Evolutionary conservation across 768 basidiomycete species (phyloP).

Genomic region (Suillus lakei): DNA sequence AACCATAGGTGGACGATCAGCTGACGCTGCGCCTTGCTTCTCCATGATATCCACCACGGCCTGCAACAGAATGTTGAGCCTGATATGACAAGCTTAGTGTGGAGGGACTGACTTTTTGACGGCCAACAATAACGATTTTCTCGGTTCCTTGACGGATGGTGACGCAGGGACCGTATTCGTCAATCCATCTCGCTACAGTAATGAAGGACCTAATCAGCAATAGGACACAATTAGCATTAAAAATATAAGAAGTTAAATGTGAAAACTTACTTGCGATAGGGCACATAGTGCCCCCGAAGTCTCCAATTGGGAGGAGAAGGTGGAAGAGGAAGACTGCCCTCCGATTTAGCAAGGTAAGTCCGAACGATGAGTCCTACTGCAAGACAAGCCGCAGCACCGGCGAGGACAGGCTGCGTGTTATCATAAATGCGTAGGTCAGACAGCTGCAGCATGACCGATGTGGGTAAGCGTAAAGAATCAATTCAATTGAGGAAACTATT

Average conservation of each 20-base stretch:
- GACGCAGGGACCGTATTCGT: constrained; percentile 61
- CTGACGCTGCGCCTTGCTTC: constrained; percentile 52
- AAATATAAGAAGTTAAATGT: background rate
- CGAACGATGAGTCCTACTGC: background rate
- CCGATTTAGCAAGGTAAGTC: background rate
- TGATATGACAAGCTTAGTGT: background rate
- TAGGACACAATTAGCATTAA: background rate
- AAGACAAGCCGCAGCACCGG: background rate
- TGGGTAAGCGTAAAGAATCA: too few relatives aligned
- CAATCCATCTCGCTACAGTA: constrained; percentile 53
- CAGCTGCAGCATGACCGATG: background rate
- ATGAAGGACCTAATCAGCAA: constrained; percentile 13
- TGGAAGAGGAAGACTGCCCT: background rate
- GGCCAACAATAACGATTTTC: constrained; percentile 25
- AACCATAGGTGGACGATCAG: constrained; percentile 53
- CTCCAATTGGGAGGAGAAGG: background rate
- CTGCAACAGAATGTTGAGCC: constrained; percentile 28
- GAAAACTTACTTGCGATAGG: background rate
- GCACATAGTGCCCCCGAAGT: background rate
- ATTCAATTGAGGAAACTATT: too few relatives aligned
- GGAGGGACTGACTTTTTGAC: constrained; percentile 17
- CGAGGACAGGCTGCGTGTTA: background rate
- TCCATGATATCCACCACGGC: constrained; percentile 66
- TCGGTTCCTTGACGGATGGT: constrained; percentile 49
- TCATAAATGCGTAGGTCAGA: background rate